Evolutionary conservation across 108 stramenopile species (phyloP).

Genomic region (Cyclotella baltica): DNA sequence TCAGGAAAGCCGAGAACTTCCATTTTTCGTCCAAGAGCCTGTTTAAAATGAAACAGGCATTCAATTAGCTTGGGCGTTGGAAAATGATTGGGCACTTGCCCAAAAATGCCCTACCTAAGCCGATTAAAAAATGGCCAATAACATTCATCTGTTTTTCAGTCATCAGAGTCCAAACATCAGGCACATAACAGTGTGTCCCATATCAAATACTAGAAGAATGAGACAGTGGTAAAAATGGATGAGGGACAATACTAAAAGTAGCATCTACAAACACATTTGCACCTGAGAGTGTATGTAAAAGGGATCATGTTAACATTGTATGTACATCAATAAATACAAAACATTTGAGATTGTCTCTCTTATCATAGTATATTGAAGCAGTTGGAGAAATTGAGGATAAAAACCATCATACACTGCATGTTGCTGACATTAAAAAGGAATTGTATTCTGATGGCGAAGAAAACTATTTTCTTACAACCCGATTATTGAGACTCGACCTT

Average conservation of each 20-base stretch:
- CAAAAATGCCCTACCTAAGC: background rate
- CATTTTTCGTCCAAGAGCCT: background rate
- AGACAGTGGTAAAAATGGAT: slow-evolving; percentile 11
- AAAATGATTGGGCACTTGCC: background rate
- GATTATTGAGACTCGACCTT: background rate
- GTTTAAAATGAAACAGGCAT: slow-evolving; percentile 18
- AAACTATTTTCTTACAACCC: background rate
- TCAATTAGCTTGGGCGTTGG: background rate
- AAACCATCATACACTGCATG: too few relatives aligned
- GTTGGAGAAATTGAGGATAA: too few relatives aligned
- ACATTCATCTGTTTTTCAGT: background rate
- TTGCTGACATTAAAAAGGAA: too few relatives aligned
- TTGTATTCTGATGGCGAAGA: background rate
- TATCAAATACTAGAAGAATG: slow-evolving; percentile 2
- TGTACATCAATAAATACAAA: too few relatives aligned
- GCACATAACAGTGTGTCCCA: background rate
- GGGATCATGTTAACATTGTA: too few relatives aligned
- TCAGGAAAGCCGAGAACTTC: background rate
- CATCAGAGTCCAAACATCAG: background rate
- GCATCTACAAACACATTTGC: background rate
- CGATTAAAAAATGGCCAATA: slow-evolving; percentile 11
- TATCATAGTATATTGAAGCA: too few relatives aligned
- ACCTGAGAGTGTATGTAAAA: background rate
- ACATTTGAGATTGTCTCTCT: too few relatives aligned
- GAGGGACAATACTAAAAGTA: slow-evolving; percentile 1